These are phyloP conservation scores for Onygenales sp. DNA, from an alignment of 2,329 filamentous ascomycete species.

Conservation along the genomic window DNA sequence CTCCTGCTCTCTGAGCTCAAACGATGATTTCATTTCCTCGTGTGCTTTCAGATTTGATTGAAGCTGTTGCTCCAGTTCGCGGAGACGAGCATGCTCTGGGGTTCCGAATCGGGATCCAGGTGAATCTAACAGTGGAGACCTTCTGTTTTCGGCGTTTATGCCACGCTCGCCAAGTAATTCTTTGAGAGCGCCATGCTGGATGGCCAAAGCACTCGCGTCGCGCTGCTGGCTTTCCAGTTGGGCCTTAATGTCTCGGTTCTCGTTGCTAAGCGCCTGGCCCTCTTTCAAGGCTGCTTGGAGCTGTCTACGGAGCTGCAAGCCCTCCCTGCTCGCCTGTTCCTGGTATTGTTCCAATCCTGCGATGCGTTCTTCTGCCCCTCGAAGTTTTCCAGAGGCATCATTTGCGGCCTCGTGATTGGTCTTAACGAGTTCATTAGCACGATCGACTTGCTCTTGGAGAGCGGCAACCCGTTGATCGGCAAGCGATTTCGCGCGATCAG, in stretches of 20 bases:
- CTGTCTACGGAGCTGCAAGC: slow-evolving; percentile 79
- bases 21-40: slow-evolving; percentile 70
- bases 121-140: slow-evolving; percentile 62
- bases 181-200: slow-evolving; percentile 89
- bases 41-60: slow-evolving; percentile 67
- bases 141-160: slow-evolving; percentile 61
- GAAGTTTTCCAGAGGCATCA: slow-evolving; percentile 73
- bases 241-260: slow-evolving; percentile 73
- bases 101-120: slow-evolving; percentile 66
- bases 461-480: slow-evolving; percentile 55
- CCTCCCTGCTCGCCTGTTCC: slow-evolving; percentile 91
- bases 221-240: slow-evolving; percentile 78
- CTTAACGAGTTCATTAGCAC: slow-evolving; percentile 69
- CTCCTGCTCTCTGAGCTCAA: slow-evolving; percentile 72
- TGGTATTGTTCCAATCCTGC: slow-evolving; percentile 94
- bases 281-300: slow-evolving; percentile 78
- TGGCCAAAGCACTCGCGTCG: slow-evolving; percentile 84
- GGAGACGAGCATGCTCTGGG: slow-evolving; percentile 68
- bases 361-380: slow-evolving; percentile 90
- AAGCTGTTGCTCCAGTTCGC: slow-evolving; percentile 82
- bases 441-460: slow-evolving; percentile 68
- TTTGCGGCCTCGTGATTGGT: slow-evolving; percentile 88
- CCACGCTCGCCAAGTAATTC: slow-evolving; percentile 85
- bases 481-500: slow-evolving; percentile 34
- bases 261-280: slow-evolving; percentile 67